phyloP scores from a whole-genome alignment of 257 asterid species.

The Solanum gracilifrons region DNA sequence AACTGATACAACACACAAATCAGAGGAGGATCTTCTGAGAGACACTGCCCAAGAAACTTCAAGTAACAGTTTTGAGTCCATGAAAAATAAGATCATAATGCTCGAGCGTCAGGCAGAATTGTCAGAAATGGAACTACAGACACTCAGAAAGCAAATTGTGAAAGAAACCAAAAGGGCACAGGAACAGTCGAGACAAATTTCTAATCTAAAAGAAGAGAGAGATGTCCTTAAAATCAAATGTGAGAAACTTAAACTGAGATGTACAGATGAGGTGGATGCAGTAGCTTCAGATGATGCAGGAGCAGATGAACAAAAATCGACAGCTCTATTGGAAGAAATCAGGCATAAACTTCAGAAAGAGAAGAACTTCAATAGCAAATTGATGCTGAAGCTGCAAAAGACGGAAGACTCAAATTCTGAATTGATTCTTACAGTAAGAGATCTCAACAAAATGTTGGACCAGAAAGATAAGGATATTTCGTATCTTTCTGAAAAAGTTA shows the following conservation, averaged over 20 bases:
- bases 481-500: slow-evolving; percentile 45
- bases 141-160: slow-evolving; percentile 63
- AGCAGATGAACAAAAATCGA: slow-evolving; percentile 22
- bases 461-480: slow-evolving; percentile 55
- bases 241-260: slow-evolving; percentile 42
- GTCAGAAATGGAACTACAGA: slow-evolving; percentile 67
- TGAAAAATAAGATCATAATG: slow-evolving; percentile 30
- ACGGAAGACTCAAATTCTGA: slow-evolving; percentile 88
- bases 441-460: slow-evolving; percentile 59
- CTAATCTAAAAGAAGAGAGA: slow-evolving; percentile 47
- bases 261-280: slow-evolving; percentile 12
- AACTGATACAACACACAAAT: slow-evolving; percentile 6
- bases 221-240: slow-evolving; percentile 48
- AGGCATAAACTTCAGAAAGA: slow-evolving; percentile 55
- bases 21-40: slow-evolving; percentile 14
- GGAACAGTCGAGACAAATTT: slow-evolving; percentile 49
- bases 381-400: slow-evolving; percentile 56
- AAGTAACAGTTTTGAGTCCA: slow-evolving; percentile 11
- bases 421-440: slow-evolving; percentile 66
- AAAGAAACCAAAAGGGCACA: slow-evolving; percentile 64
- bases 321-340: slow-evolving; percentile 28
- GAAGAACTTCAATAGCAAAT: slow-evolving; percentile 46
- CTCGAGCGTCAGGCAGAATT: slow-evolving; percentile 62
- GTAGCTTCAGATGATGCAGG: slow-evolving; percentile 16
- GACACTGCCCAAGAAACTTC: slow-evolving; percentile 17